Base-by-base conservation (phyloP, 176 grass and related monocot genomes). In the Canna indica region DNA sequence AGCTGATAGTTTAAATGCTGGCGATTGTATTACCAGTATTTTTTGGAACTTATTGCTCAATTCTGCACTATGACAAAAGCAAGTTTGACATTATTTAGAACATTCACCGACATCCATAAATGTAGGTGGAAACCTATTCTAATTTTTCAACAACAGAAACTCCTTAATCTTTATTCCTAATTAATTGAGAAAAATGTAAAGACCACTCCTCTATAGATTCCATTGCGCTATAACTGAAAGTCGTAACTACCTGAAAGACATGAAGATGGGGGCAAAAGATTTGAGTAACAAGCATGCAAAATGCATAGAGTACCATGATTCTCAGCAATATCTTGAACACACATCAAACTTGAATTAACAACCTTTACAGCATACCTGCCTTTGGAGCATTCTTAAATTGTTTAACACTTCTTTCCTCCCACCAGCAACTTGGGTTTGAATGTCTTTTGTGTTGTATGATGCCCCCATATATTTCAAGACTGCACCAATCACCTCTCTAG, bases 401-500 rank as follows among this genome's bases (percentile, higher is more conserved):
- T 72, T 60, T 57, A 90, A 59, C 27, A 97, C 84, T 68, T 70
- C 80, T 73, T 87, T 79, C 56, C 79, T 97, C 36, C 93, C 93
- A 79, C 88, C 88, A 85, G 0, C 57, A 58, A 91, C 80, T 74
- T 90, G 79, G 46, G 71, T 81, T 70, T 97, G 77, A 68, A 97
- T 83, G 59, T 90, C 84, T 33, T 58, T 59, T 4, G 84, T 82
- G 75, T 97, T 97, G 70, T 97, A 97, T 63, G 89, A 92, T 59
- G 82, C 83, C 11, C 88, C 88, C 25, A 92, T 81, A 83, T 83
- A 75, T 68, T 97, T 97, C 73, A 92, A 82, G 52, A 86, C 76
- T 69, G 86, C 89, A 83, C 94, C 89, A 80, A 97, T 78, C n/a
- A 97, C 75, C 73, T 97, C 93, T 83, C 88, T 81, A 72, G 93